Percentiles rank a stretch among this genome's conserved stretches.
These are phyloP conservation scores for Huntiella abstrusa DNA, from an alignment of 2,329 filamentous ascomycete genomes.

Conservation along the genomic window DNA sequence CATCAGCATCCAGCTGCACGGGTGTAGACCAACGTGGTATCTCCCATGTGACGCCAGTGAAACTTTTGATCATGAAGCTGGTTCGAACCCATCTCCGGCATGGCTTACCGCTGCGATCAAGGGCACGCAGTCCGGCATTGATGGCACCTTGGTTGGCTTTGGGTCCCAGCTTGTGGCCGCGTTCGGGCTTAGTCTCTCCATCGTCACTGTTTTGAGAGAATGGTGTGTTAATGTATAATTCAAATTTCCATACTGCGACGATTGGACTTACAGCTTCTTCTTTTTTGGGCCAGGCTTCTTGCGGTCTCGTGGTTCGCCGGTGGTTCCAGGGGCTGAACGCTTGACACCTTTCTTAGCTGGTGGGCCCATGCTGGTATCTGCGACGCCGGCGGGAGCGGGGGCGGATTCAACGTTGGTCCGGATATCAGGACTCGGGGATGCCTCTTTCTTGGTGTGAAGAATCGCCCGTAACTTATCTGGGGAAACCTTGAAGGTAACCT, in stretches of 20 bases:
- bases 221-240: constrained; percentile 4
- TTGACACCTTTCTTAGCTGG: constrained; percentile 64
- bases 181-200: constrained; percentile 35
- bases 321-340: constrained; percentile 44
- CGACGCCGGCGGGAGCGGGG: constrained; percentile 13
- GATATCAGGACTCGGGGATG: constrained; percentile 25
- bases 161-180: constrained; percentile 68
- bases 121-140: constrained; percentile 83
- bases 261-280: constrained; percentile 65
- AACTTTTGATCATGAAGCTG: constrained; percentile 71
- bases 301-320: constrained; percentile 49
- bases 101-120: constrained; percentile 80
- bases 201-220: constrained; percentile 29
- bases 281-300: constrained; percentile 93
- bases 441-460: constrained; percentile 23
- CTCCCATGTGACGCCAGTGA: constrained; percentile 72
- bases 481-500: constrained; percentile 35
- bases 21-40: constrained; percentile 69
- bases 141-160: constrained; percentile 96
- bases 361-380: constrained; percentile 38
- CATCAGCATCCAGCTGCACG: constrained; percentile 27
- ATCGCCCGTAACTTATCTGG: constrained; percentile 32
- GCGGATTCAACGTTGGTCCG: constrained; percentile 12
- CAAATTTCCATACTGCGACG: constrained; percentile 22
- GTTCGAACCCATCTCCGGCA: constrained; percentile 84